phyloP scores from a whole-genome alignment of 768 basidiomycete genomes.

The Thelephora ganbajun region DNA sequence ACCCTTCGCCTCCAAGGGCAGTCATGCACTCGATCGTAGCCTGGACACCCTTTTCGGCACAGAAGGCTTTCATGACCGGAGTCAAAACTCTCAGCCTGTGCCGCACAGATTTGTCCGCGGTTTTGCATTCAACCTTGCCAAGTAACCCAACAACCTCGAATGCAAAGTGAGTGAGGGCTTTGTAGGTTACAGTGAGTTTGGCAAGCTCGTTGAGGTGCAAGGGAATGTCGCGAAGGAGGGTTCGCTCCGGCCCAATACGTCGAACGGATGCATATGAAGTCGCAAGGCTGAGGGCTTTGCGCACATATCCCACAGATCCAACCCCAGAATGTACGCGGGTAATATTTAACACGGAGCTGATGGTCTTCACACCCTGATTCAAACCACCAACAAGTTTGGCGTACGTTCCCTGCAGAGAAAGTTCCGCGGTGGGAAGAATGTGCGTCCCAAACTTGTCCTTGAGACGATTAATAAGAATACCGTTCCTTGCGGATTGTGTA shows the following conservation, averaged over 20 bases:
- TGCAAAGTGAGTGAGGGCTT: conserved; percentile 46
- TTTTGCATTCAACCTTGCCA: conserved; percentile 46
- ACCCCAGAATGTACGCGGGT: conserved; percentile 58
- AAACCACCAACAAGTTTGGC: conserved; percentile 48
- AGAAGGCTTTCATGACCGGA: conserved; percentile 57
- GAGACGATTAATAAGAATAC: conserved; percentile 54
- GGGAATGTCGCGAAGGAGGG: conserved; percentile 37
- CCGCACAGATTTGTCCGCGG: conserved; percentile 34
- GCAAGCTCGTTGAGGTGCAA: conserved; percentile 57
- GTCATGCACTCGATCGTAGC: conserved; percentile 69
- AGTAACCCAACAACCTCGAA: conserved; percentile 47
- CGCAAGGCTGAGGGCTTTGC: conserved; percentile 52
- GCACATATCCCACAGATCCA: conserved; percentile 34
- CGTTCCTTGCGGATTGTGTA: conserved; percentile 41
- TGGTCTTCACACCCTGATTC: conserved; percentile 50
- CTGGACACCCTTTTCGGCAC: conserved; percentile 43
- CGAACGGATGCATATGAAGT: conserved; percentile 50
- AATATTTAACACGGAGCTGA: conserved; percentile 63
- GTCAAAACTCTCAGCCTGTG: conserved; percentile 48
- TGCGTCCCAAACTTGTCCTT: conserved; percentile 74
- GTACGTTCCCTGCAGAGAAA: conserved; percentile 41
- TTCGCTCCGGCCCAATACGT: conserved; percentile 31
- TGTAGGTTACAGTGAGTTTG: conserved; percentile 44
- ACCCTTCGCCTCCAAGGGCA: conserved; percentile 62
- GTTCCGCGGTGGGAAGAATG: conserved; percentile 62